Conservation (phyloP, 2,329 filamentous ascomycete species). For the Emergomyces africanus region DNA sequence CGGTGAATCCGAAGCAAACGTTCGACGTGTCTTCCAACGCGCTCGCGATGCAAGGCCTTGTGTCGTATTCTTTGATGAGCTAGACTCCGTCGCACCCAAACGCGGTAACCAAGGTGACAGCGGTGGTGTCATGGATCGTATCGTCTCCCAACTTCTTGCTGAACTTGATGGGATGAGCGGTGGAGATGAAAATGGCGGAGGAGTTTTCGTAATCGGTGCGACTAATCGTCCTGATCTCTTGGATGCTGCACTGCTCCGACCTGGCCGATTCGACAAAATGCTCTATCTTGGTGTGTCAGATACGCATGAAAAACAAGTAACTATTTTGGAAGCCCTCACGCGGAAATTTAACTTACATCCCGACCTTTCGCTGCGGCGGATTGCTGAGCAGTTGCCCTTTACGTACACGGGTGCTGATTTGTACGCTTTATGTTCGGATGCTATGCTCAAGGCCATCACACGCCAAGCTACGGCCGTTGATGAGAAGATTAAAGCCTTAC, state of each 20-base stretch:
- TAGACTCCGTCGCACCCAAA: slow-evolving; percentile 98
- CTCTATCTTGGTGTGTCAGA: slow-evolving; percentile 96
- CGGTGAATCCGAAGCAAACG: slow-evolving; percentile 99
- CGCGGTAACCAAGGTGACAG: slow-evolving; percentile 95
- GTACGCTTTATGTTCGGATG: slow-evolving; percentile 92
- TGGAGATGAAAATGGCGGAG: slow-evolving; percentile 91
- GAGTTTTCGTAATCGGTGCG: slow-evolving; percentile 97
- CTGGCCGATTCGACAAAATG: slow-evolving; percentile 94
- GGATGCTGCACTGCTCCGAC: slow-evolving; percentile 94
- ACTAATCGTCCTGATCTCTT: slow-evolving; percentile 98
- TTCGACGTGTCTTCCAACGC: slow-evolving; percentile 99
- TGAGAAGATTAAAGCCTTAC: slow-evolving; percentile 58
- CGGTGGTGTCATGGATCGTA: slow-evolving; percentile 95
- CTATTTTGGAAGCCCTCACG: slow-evolving; percentile 85
- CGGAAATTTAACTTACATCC: slow-evolving; percentile 85
- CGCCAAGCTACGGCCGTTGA: slow-evolving; percentile 77
- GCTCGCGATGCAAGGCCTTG: slow-evolving; percentile 94
- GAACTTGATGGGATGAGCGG: slow-evolving; percentile 97
- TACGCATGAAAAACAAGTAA: slow-evolving; percentile 91
- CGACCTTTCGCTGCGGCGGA: slow-evolving; percentile 57
- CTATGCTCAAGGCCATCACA: slow-evolving; percentile 97
- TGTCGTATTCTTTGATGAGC: slow-evolving; percentile 95
- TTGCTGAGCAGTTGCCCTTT: slow-evolving; percentile 71
- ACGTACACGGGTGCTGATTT: slow-evolving; percentile 97
- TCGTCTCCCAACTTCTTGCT: slow-evolving; percentile 97